Percentiles rank a stretch among this genome's conserved stretches.
These are phyloP conservation scores for Aspergillus sp. DNA, from an alignment of 2,329 filamentous ascomycete genomes.

Conservation along the genomic window DNA sequence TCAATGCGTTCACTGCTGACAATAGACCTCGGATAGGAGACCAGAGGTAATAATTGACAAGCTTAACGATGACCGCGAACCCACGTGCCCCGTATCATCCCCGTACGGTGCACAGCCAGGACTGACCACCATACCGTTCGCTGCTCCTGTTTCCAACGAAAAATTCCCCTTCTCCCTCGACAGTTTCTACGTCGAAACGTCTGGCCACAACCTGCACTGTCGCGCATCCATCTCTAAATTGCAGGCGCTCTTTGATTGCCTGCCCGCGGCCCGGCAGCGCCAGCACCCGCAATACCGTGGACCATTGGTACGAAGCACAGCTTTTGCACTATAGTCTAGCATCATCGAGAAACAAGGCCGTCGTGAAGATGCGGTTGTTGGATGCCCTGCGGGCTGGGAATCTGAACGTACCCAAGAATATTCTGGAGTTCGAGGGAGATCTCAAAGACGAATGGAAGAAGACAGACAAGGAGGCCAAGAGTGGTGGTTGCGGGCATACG, in stretches of 20 bases:
- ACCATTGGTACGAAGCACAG: slow-evolving; percentile 56
- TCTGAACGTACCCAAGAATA: slow-evolving; percentile 43
- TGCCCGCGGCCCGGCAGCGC: not conserved
- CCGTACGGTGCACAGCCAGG: not conserved
- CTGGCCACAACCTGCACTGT: slow-evolving; percentile 39
- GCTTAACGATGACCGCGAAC: not conserved
- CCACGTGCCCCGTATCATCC: not conserved
- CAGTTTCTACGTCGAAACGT: slow-evolving; percentile 40
- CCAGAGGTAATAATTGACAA: not conserved
- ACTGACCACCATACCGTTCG: not conserved
- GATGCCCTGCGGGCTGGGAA: slow-evolving; percentile 46
- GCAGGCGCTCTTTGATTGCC: slow-evolving; percentile 32
- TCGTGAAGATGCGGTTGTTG: slow-evolving; percentile 51
- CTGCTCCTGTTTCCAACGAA: slow-evolving; percentile 24
- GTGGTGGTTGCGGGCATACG: not conserved
- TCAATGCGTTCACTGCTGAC: too few species aligned
- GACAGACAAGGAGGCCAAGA: slow-evolving; percentile 29
- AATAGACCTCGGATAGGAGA: too few species aligned
- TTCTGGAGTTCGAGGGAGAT: slow-evolving; percentile 45
- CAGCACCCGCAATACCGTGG: slow-evolving; percentile 29
- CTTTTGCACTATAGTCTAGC: slow-evolving; percentile 54
- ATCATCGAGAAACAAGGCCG: slow-evolving; percentile 50
- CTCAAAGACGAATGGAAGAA: slow-evolving; percentile 53
- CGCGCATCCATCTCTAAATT: slow-evolving; percentile 41
- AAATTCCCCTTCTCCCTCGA: slow-evolving; percentile 39